Evolutionary conservation across 2,329 filamentous ascomycete species (phyloP).

Genomic region (Talaromyces sp.): DNA sequence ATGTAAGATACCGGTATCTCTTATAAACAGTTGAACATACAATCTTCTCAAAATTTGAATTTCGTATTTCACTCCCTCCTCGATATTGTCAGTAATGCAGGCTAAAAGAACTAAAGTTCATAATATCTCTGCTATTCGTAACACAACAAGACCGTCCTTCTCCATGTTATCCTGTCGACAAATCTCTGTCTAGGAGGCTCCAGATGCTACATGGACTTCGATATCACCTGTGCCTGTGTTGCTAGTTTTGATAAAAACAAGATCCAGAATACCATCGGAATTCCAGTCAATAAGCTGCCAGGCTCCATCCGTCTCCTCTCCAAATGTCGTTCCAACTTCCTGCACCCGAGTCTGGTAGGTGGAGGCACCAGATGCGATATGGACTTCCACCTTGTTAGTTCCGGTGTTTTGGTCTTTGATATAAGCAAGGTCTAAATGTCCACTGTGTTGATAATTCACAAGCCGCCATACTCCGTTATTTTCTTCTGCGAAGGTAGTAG

Average conservation of each 20-base stretch:
- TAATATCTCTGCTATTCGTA: too few species aligned
- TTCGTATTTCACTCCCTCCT: too few species aligned
- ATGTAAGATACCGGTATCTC: too few species aligned
- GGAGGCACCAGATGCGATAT: constrained; percentile 15
- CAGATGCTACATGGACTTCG: constrained; percentile 20
- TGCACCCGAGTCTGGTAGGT: constrained; percentile 53
- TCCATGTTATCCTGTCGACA: too few species aligned
- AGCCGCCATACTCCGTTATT: constrained; percentile 15
- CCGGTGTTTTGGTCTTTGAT: constrained; percentile 16
- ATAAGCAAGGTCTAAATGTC: constrained; percentile 14
- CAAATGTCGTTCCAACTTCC: constrained; percentile 60
- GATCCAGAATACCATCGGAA: constrained; percentile 17
- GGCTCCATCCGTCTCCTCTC: background rate
- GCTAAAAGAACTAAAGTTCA: too few species aligned
- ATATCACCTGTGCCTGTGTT: constrained; percentile 19
- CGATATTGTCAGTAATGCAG: too few species aligned
- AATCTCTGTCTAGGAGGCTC: constrained; percentile 1
- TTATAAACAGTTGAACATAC: too few species aligned
- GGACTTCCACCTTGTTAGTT: constrained; percentile 13
- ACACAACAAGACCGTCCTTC: too few species aligned
- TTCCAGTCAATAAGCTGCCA: constrained; percentile 21
- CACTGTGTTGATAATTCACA: constrained; percentile 7
- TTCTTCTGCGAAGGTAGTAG: constrained; percentile 15
- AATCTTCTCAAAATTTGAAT: too few species aligned
- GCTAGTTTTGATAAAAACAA: constrained; percentile 20